phyloP scores from a whole-genome alignment of 2,329 filamentous ascomycete species.

The Penicillium sp. region DNA sequence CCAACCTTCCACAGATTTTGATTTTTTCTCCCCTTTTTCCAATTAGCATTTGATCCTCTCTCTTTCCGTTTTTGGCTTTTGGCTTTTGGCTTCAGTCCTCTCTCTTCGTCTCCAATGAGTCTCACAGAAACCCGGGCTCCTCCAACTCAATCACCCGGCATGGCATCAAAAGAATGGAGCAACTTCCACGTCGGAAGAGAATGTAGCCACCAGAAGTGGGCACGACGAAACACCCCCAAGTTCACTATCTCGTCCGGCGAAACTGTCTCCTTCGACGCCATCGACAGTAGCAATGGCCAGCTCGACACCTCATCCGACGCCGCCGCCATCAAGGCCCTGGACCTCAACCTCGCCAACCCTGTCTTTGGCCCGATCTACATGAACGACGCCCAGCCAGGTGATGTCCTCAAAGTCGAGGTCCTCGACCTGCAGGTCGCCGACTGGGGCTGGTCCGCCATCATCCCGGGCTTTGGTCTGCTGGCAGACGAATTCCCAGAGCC shows the following conservation, averaged over 20 bases:
- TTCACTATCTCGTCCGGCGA: slow-evolving; percentile 52
- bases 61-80: neutral
- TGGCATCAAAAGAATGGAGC: slow-evolving; percentile 23
- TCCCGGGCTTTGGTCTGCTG: slow-evolving; percentile 55
- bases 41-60: slow-evolving; percentile 2
- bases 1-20: slow-evolving; percentile 1
- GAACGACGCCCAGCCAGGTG: slow-evolving; percentile 53
- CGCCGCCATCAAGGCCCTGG: slow-evolving; percentile 44
- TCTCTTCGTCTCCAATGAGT: slow-evolving; percentile 12
- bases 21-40: neutral
- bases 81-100: neutral
- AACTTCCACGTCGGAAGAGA: slow-evolving; percentile 37
- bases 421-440: slow-evolving; percentile 48
- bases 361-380: slow-evolving; percentile 56
- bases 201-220: slow-evolving; percentile 53
- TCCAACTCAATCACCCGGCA: slow-evolving; percentile 11
- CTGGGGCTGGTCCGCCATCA: slow-evolving; percentile 58
- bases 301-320: slow-evolving; percentile 47
- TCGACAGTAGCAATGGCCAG: slow-evolving; percentile 55
- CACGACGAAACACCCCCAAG: slow-evolving; percentile 47
- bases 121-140: slow-evolving; percentile 12
- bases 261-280: slow-evolving; percentile 52
- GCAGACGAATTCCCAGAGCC: slow-evolving; percentile 51
- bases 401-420: slow-evolving; percentile 56
- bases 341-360: slow-evolving; percentile 49